Evolutionary conservation across 345 rosid species (phyloP), one percentile per base, ranked within the genome.

Genomic region (Luvunga scandens): DNA sequence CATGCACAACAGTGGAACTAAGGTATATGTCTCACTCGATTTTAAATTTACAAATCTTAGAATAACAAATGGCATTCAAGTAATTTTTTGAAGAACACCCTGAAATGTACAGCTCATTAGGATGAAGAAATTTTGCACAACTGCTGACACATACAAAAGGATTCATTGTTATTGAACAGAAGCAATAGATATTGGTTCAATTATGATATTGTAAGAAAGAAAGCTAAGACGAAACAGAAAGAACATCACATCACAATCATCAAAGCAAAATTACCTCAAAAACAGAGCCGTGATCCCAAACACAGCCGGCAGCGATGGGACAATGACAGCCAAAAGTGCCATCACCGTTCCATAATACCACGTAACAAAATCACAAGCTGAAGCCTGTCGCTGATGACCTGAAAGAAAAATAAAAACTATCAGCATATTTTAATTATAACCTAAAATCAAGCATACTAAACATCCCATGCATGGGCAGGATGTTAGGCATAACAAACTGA

Each of bases 251-350:
- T 24, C n/a, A 2, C n/a, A 53, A 22, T 45, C 28, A 45, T 39
- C 59, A 68, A 76, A 79, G 62, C 57, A 19, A 71, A 70, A 72
- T 77, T 85, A 93, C 98, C 99, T 93, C 19, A 83, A 14, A 77
- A 95, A 95, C 56, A 95, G 87, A 71, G 98, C 95, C 13, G 98
- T 91, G 64, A 95, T 83, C 56, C 97, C 95, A 63, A 93, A 87
- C 55, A 92, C 18, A 82, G 85, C 92, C 0, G 98, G 98, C 78
- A 93, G 79, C 56, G 98, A 81, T 63, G 94, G 91, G 80, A 88
- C 86, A 78, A 85, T 87, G 59, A 89, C 63, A 55, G 93, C 94
- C 88, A 93, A 78, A 84, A 88, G 71, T 6, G 85, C 88, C 95
- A 91, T 93, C 79, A 94, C 97, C 42, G 88, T 67, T 83, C 97